Evolutionary conservation across 495 filamentous ascomycete species (phyloP).

Genomic region (Podospora australis): DNA sequence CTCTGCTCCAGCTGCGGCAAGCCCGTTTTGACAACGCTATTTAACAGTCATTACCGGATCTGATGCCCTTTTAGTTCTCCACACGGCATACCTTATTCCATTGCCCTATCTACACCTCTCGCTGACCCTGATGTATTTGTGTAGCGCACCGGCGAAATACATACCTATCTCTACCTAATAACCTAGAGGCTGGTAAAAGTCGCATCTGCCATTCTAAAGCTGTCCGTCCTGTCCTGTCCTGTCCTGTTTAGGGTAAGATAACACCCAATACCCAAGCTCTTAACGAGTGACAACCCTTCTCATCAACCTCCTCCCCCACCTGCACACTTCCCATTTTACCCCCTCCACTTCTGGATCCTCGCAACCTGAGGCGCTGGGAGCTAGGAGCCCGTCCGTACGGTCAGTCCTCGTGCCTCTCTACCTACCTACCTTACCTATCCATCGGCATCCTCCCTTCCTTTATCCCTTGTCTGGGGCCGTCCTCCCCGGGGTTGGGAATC

Average conservation of each 20-base stretch:
- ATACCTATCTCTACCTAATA: background rate
- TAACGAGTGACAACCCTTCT: constrained; percentile 2
- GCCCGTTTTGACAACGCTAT: constrained; percentile 4
- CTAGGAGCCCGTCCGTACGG: too few species aligned
- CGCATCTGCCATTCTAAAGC: too few species aligned
- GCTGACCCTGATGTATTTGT: too few species aligned
- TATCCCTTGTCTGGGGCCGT: too few species aligned
- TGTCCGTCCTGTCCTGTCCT: too few species aligned
- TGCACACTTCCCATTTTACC: background rate
- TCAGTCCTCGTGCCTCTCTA: too few species aligned
- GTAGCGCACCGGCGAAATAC: background rate
- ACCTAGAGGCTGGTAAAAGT: too few species aligned
- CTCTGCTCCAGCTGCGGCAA: background rate
- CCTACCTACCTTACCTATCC: too few species aligned
- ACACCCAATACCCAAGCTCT: too few species aligned
- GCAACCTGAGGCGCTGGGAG: background rate
- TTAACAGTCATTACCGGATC: background rate
- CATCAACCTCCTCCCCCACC: background rate
- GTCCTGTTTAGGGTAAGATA: too few species aligned
- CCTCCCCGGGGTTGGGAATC: too few species aligned
- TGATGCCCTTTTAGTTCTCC: background rate
- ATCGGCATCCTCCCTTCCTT: too few species aligned
- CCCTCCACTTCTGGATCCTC: background rate
- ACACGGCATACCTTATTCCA: background rate
- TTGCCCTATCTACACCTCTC: background rate